Base-by-base conservation (phyloP, 108 stramenopile genomes). In the Asterionellopsis glacialis region DNA sequence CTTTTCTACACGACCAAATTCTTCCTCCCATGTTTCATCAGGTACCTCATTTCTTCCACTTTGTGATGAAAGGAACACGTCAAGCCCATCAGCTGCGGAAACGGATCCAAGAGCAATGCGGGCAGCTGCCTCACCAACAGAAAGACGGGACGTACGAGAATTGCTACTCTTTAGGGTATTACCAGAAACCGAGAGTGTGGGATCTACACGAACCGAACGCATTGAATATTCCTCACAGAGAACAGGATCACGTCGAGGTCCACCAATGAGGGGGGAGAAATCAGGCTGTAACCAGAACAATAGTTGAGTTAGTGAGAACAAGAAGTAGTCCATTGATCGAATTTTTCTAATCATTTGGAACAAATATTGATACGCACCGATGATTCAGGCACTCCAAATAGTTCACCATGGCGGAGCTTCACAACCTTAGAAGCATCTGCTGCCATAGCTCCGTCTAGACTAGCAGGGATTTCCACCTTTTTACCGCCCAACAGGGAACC, bases 321-420 rank as follows among this genome's bases (percentile, higher is more conserved):
- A 55, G 24, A 7, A 44, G 14, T 13, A 44, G 43, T 13, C 43
- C 12, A 44, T 44, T 13, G 43, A 13, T 14, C 43, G 14, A n/a
- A n/a, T n/a, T n/a, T n/a, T n/a, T n/a, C n/a, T n/a, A n/a, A n/a
- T n/a, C 43, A 44, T 11, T 44, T 44, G 25, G 43, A 44, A 10
- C 12, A 11, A 39, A 33, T 11, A 11, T 11, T 41, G 23, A 9
- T 16, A 67, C 78, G 64, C 49, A 79, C 78, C 43, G 85, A 87
- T 15, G 84, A 85, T 45, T 87, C 89, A 11, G 89, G 80, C 5
- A 73, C 74, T 11, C 89, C 89, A 74, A 91, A 91, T 12, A 91
- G 62, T 28, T 80, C 74, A 43, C 89, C 89, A 61, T 87, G 80
- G 27, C 89, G 70, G 14, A 91, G 45, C 23, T 58, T 51, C 0